A percentile compares a stretch with the other conserved stretches of the same genome.
These are phyloP conservation scores for Lentinula novae-zelandiae DNA, from an alignment of 1,284 basidiomycete species.

Conservation along the genomic window DNA sequence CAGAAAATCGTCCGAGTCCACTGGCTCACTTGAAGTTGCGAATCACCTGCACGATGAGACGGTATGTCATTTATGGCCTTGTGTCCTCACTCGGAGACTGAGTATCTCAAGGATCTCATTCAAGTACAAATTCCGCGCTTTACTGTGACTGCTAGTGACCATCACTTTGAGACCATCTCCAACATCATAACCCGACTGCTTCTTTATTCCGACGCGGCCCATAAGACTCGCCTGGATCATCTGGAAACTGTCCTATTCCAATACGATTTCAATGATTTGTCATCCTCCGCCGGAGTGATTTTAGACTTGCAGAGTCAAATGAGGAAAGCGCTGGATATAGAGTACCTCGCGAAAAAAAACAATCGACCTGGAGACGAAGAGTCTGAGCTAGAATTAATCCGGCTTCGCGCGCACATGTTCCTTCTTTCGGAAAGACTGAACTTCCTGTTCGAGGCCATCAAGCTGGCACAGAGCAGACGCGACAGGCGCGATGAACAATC, in stretches of 20 bases:
- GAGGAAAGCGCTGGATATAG: conserved; percentile 63
- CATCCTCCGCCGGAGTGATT: conserved; percentile 67
- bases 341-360: conserved; percentile 45
- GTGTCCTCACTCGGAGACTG: not conserved
- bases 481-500: conserved; percentile 68
- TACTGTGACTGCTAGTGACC: conserved; percentile 84
- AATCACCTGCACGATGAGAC: conserved; percentile 82
- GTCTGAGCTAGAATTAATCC: conserved; percentile 57
- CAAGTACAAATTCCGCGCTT: conserved; percentile 81
- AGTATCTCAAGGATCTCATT: conserved; percentile 67
- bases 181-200: conserved; percentile 86
- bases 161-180: conserved; percentile 86
- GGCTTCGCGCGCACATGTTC: conserved; percentile 74
- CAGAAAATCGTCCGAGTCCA: conserved; percentile 27
- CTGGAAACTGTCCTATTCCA: conserved; percentile 85
- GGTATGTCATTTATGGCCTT: conserved; percentile 35
- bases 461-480: conserved; percentile 72
- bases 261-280: conserved; percentile 86
- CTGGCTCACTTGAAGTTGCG: conserved; percentile 29
- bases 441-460: conserved; percentile 88
- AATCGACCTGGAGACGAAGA: conserved; percentile 38
- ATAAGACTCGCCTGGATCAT: conserved; percentile 72
- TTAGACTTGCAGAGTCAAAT: conserved; percentile 74
- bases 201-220: conserved; percentile 84
- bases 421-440: conserved; percentile 80